phyloP scores from a whole-genome alignment of 352 stramenopile genomes.

The Hyaloperonospora brassicae region DNA sequence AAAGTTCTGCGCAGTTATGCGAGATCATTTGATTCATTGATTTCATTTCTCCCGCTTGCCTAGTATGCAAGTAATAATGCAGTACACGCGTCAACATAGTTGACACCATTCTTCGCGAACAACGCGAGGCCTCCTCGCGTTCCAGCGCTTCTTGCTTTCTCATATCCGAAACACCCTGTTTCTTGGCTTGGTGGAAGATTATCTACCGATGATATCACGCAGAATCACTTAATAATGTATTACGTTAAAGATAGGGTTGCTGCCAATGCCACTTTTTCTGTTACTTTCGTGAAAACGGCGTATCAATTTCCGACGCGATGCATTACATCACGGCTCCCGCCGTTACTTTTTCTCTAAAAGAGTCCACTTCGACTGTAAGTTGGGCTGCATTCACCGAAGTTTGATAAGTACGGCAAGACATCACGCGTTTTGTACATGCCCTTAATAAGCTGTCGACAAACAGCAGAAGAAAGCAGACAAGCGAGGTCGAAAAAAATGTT shows the following conservation, averaged over 20 bases:
- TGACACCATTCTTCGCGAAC: neutral
- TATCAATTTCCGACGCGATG: neutral
- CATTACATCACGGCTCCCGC: neutral
- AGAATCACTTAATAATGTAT: too few relatives aligned
- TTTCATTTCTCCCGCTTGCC: neutral
- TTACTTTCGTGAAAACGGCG: too few relatives aligned
- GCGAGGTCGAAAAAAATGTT: neutral
- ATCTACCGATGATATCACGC: neutral
- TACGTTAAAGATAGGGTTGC: too few relatives aligned
- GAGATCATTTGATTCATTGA: neutral
- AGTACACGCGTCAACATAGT: neutral
- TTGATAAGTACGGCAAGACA: neutral
- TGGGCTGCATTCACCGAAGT: neutral
- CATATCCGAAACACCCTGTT: neutral
- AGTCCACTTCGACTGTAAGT: neutral
- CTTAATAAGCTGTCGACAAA: neutral
- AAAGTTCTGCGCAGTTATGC: neutral
- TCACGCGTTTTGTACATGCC: constrained; percentile 1
- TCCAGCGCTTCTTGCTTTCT: neutral
- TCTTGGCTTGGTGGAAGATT: neutral
- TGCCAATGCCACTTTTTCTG: too few relatives aligned
- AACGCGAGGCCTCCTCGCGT: neutral
- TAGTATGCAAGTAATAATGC: neutral
- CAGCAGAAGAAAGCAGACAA: constrained; percentile 1
- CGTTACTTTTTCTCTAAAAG: neutral